Conservation (phyloP, 768 basidiomycete genomes). For the Auricularia sp. region DNA sequence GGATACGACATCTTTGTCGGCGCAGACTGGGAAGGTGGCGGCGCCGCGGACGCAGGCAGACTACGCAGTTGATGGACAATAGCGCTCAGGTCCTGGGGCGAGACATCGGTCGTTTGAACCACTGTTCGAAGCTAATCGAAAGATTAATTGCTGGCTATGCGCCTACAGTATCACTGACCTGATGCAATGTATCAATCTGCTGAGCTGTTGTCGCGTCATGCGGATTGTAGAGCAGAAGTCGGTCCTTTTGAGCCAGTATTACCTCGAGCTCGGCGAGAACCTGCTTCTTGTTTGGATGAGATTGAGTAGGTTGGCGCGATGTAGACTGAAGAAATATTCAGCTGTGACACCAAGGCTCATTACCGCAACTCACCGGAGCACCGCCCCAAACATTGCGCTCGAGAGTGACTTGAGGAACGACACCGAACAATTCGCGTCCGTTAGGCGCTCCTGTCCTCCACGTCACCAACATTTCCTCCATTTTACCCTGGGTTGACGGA, state of each 20-base stretch:
- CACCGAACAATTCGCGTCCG: constrained; percentile 77
- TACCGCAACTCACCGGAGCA: constrained; percentile 18
- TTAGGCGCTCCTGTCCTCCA: constrained; percentile 84
- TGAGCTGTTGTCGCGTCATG: constrained; percentile 58
- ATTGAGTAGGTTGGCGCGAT: neutral
- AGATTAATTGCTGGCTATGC: neutral
- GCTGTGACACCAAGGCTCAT: neutral
- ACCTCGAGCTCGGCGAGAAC: constrained; percentile 79
- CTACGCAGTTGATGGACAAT: constrained; percentile 62
- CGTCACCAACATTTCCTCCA: constrained; percentile 95
- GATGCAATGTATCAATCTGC: constrained; percentile 70
- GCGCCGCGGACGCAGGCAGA: constrained; percentile 15
- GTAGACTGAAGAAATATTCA: neutral
- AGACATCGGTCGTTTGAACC: constrained; percentile 66
- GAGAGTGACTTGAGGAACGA: constrained; percentile 67
- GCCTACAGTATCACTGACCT: constrained; percentile 40
- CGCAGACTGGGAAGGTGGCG: constrained; percentile 27
- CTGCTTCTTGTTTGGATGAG: constrained; percentile 46
- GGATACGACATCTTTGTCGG: no score
- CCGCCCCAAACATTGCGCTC: constrained; percentile 78
- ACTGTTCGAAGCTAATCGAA: constrained; percentile 50
- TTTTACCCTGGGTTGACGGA: constrained; percentile 74
- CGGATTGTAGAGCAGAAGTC: constrained; percentile 58
- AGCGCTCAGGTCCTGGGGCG: constrained; percentile 67
- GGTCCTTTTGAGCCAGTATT: constrained; percentile 71